Base-by-base conservation (phyloP, 2,329 filamentous ascomycete species). In the Beauveria sp. region DNA sequence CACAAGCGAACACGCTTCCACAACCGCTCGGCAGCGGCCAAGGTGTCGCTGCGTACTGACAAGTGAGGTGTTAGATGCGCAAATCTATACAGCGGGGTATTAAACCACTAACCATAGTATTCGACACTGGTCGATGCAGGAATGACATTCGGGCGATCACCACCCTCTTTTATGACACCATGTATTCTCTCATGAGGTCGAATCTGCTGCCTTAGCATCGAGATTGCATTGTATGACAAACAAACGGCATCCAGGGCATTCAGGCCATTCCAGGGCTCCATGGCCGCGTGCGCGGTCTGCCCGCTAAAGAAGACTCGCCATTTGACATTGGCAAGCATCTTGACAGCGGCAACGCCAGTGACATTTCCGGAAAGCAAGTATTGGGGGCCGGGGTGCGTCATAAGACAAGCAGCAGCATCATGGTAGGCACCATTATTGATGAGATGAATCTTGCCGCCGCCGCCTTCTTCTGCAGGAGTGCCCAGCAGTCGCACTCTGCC, bases 191-290 rank as follows among this genome's bases (percentile, higher is more conserved):
- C 74, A 10, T 76, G 71, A 0, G 79, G 78, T 6, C 70, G 70
- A 9, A 80, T 74, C 66, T 83, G 81, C 70, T 83, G 79, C 3
- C 80, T 74, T 30, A 82, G 67, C 61, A 80, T 73, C 16, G 76
- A 72, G 49, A 82, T 70, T 63, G 73, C 58, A 70, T 71, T 75
- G 66, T 76, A 75, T 0, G 70, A 69, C 7, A 73, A 64, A 1
- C 80, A 75, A 10, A 79, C 67, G 8, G 79, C 79, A 63, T 82
- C 80, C 2, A 81, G 73, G 0, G 79, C 79, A 64, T 82, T 82
- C 55, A 77, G 67, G 3, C 80, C 79, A 20, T 80, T 73, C 78
- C 79, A 81, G 0, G 79, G 80, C 12, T 75, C 75, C 12, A 76
- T 74, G 16, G 75, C 75, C 0, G 80, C 79, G 58, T 82, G 80